Evolutionary conservation across 257 asterid genomes (phyloP).

Genomic region (Ehretia macrophylla): DNA sequence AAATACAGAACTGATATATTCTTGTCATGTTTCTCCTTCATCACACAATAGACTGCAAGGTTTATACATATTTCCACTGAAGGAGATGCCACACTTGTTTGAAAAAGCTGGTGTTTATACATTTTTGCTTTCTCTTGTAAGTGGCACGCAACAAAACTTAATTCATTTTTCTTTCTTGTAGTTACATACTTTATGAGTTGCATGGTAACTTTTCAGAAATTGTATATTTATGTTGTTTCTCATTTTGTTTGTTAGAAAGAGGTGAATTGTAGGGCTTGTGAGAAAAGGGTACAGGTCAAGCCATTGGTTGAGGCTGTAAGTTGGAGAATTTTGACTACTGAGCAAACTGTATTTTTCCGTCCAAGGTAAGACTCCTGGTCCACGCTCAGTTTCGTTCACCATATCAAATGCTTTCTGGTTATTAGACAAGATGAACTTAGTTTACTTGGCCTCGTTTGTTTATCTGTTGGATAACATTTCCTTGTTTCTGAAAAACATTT

Average conservation of each 20-base stretch:
- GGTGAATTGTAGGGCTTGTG: constrained; percentile 17
- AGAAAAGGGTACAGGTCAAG: constrained; percentile 36
- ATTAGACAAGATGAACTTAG: too few species aligned
- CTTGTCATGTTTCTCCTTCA: constrained; percentile 22
- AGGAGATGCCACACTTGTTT: constrained; percentile 24
- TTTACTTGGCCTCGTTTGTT: too few species aligned
- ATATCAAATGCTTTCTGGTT: too few species aligned
- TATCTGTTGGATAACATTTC: too few species aligned
- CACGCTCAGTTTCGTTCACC: not conserved
- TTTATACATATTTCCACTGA: constrained; percentile 37
- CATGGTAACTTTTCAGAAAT: not conserved
- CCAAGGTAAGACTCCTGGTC: constrained; percentile 27
- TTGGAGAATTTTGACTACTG: constrained; percentile 39
- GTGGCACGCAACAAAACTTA: constrained; percentile 3
- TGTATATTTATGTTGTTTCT: constrained; percentile 7
- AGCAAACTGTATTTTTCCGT: constrained; percentile 10
- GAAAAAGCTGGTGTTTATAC: constrained; percentile 44
- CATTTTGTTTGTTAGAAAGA: constrained; percentile 24
- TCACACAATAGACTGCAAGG: constrained; percentile 40
- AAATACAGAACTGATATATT: constrained; percentile 19
- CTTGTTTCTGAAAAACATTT: too few species aligned
- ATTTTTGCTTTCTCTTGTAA: constrained; percentile 57
- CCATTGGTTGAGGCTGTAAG: constrained; percentile 31
- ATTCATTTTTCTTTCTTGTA: not conserved
- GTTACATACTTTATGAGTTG: not conserved